Evolutionary conservation across 192 early-diverging fungal genomes (phyloP).

Genomic region (Jimgerdemannia lactiflua): DNA sequence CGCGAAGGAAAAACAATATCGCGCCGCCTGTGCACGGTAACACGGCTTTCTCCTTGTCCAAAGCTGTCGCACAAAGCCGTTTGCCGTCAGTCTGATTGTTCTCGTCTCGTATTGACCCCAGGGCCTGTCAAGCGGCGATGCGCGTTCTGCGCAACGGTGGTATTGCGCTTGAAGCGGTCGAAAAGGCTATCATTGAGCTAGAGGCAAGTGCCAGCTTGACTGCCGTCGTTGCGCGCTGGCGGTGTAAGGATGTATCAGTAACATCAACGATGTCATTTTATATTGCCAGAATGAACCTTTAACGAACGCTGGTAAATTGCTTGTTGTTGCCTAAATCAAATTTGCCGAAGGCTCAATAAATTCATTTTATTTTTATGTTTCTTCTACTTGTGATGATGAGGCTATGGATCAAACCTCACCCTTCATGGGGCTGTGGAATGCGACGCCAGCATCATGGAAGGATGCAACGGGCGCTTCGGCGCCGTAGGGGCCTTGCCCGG

Average conservation of each 20-base stretch:
- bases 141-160: neutral
- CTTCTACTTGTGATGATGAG: neutral
- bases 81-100: neutral
- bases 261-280: neutral
- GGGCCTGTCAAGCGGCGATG: neutral
- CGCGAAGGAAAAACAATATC: neutral
- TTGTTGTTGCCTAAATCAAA: neutral
- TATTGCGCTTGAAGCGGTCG: neutral
- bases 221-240: neutral
- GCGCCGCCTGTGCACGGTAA: neutral
- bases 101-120: neutral
- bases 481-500: conserved; percentile 71
- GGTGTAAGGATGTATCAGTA: neutral
- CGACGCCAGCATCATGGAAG: conserved; percentile 82
- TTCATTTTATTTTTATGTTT: neutral
- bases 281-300: neutral
- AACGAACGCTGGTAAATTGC: neutral
- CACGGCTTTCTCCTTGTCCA: neutral
- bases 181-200: neutral
- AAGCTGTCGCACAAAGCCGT: neutral
- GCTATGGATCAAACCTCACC: conserved; percentile 75
- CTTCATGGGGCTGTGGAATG: conserved; percentile 74
- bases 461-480: conserved; percentile 63
- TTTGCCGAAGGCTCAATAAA: neutral
- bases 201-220: neutral